Evolutionary conservation across 192 early-diverging fungal genomes (phyloP), one percentile per base, ranked within the genome.

Genomic region (Geranomyces variabilis): DNA sequence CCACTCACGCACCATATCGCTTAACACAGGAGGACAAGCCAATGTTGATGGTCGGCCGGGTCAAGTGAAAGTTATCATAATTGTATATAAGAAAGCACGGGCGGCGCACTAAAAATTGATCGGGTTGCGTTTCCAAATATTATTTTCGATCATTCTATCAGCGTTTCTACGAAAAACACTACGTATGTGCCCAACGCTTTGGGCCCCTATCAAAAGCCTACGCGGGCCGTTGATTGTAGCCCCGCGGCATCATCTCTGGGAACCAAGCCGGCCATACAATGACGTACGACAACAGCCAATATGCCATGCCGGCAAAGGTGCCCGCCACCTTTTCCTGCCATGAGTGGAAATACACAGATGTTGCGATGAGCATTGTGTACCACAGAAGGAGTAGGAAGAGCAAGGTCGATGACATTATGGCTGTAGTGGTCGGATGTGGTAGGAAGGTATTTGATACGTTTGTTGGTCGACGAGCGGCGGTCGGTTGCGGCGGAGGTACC

Each of bases 341-440:
- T 46, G 83, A 83, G 72, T 96, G 94, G 77, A 92, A 95, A 77
- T 92, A 92, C 12, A 90, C 75, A 22, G 89, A 86, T 0, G 94
- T 96, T 77, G 84, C 83, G 63, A 89, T 66, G 51, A 94, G 79
- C 91, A 94, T 90, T 69, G 80, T 79, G 72, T 81, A 86, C 93
- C 93, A 96, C 21, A 94, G 69, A 19, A 62, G 65, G 7, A 87
- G 55, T 29, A 93, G 64, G 6, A 59, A 79, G 3, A 80, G 33
- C 1, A 90, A 63, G 12, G 74, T 46, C 9, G 69, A 64, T 7
- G 80, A 62, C 6, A 78, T 55, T 24, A 78, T 28, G 49, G 72
- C 71, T 0, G 47, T 43, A 6, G 64, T 24, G 22, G 31, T 53
- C 12, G 49, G 34, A 63, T 59, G 47, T 12, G 53, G 57, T 28